Conservation (phyloP, 2,329 filamentous ascomycete genomes). For the Dryadomyces sulphureus region DNA sequence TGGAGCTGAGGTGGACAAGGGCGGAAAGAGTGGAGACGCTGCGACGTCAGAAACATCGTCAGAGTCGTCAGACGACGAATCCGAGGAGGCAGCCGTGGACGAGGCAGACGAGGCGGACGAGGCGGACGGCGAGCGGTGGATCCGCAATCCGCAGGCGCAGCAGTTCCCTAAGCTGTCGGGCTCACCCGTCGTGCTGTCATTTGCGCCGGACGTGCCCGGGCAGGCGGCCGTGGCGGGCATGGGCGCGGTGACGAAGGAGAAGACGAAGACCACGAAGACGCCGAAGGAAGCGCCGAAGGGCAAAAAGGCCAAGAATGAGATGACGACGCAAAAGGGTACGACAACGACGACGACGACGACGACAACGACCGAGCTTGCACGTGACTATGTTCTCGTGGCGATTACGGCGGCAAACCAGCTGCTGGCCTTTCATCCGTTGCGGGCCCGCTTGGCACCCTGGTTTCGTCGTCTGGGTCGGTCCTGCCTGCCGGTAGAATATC, state of each 20-base stretch:
- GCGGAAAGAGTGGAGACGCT: conserved; percentile 12
- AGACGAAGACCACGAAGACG: not conserved
- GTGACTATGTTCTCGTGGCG: conserved; percentile 37
- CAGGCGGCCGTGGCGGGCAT: conserved; percentile 4
- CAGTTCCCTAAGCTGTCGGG: conserved; percentile 55
- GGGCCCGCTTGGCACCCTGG: conserved; percentile 70
- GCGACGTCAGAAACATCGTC: conserved; percentile 14
- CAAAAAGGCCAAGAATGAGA: no score
- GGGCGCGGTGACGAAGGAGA: conserved; percentile 6
- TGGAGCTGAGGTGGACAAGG: conserved; percentile 18
- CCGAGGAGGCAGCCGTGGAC: conserved; percentile 21
- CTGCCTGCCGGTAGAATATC: conserved; percentile 60
- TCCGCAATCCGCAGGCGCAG: conserved; percentile 53
- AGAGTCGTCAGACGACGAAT: conserved; percentile 12
- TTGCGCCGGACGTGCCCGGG: conserved; percentile 36
- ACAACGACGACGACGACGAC: conserved; percentile 11
- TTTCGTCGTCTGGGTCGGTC: conserved; percentile 67
- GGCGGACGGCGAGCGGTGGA: conserved; percentile 38
- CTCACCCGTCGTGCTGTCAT: conserved; percentile 53
- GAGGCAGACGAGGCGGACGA: conserved; percentile 21
- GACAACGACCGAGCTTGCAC: conserved; percentile 10
- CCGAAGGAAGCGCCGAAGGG: no score
- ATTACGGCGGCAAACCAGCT: conserved; percentile 47
- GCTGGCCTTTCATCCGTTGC: conserved; percentile 64
- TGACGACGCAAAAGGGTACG: no score